These are phyloP conservation scores for Paracoccidioides lutzii DNA, from an alignment of 2,329 filamentous ascomycete genomes.

Conservation along the genomic window DNA sequence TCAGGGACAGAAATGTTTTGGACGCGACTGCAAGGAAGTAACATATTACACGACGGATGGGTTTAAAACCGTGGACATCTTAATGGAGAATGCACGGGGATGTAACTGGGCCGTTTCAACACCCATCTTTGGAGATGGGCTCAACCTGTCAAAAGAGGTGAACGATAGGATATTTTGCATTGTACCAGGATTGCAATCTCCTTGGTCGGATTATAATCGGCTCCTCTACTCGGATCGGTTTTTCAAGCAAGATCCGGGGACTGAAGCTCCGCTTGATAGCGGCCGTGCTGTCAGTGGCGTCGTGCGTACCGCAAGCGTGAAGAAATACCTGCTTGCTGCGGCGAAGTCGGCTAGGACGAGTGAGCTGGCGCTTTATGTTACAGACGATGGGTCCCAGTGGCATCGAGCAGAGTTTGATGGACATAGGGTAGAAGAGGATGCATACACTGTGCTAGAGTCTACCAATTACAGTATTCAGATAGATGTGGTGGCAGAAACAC, in stretches of 20 bases:
- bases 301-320: conserved; percentile 68
- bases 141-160: conserved; percentile 51
- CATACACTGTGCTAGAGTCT: conserved; percentile 87
- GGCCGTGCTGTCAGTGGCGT: conserved; percentile 65
- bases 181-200: conserved; percentile 57
- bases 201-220: conserved; percentile 59
- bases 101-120: conserved; percentile 83
- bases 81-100: conserved; percentile 56
- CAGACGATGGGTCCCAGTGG: conserved; percentile 72
- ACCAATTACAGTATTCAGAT: conserved; percentile 97
- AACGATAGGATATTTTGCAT: conserved; percentile 68
- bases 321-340: conserved; percentile 75
- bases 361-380: conserved; percentile 86
- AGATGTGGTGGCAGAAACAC: conserved; percentile 62
- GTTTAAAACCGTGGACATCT: conserved; percentile 55
- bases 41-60: conserved; percentile 70
- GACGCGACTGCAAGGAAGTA: conserved; percentile 50
- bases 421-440: conserved; percentile 70
- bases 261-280: conserved; percentile 64
- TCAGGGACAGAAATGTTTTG: conserved; percentile 57
- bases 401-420: conserved; percentile 80
- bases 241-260: conserved; percentile 47
- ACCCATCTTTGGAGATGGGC: conserved; percentile 45
- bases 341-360: conserved; percentile 66
- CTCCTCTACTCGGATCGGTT: conserved; percentile 72